These are phyloP conservation scores for Cornus florida DNA, from an alignment of 148 eudicot genomes.

Conservation along the genomic window DNA sequence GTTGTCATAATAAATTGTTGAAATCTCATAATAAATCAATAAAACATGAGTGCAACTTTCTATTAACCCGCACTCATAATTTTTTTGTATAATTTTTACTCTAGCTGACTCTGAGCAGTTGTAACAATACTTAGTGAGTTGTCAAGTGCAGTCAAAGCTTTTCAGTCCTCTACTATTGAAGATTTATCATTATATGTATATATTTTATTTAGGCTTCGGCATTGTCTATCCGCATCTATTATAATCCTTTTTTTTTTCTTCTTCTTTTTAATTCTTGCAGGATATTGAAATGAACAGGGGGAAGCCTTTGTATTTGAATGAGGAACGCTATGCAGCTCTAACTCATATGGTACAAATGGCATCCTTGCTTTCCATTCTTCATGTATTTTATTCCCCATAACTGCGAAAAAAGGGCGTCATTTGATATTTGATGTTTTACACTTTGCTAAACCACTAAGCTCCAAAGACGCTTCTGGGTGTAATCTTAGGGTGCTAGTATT, in stretches of 20 bases:
- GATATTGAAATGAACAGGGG: conserved; percentile 83
- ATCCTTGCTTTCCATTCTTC: neutral
- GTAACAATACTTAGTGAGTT: neutral
- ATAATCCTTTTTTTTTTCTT: neutral
- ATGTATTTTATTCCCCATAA: neutral
- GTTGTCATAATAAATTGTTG: neutral
- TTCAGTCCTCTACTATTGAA: neutral
- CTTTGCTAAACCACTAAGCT: neutral
- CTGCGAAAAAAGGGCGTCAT: neutral
- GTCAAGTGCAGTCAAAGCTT: too few relatives aligned
- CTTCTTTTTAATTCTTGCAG: conserved; percentile 31
- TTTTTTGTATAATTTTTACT: neutral
- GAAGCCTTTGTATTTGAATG: conserved; percentile 79
- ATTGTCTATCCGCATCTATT: neutral
- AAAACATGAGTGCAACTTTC: conserved; percentile 1
- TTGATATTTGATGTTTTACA: neutral
- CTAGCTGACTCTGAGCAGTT: neutral
- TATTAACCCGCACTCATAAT: neutral
- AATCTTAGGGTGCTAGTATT: too few relatives aligned
- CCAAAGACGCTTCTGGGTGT: too few relatives aligned
- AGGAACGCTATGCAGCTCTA: conserved; percentile 91
- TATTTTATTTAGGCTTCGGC: neutral
- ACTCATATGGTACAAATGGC: conserved; percentile 67
- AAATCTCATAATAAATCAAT: neutral
- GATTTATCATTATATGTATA: neutral